Evolutionary conservation across 345 rosid species (phyloP).

Genomic region (Linum lewisii): DNA sequence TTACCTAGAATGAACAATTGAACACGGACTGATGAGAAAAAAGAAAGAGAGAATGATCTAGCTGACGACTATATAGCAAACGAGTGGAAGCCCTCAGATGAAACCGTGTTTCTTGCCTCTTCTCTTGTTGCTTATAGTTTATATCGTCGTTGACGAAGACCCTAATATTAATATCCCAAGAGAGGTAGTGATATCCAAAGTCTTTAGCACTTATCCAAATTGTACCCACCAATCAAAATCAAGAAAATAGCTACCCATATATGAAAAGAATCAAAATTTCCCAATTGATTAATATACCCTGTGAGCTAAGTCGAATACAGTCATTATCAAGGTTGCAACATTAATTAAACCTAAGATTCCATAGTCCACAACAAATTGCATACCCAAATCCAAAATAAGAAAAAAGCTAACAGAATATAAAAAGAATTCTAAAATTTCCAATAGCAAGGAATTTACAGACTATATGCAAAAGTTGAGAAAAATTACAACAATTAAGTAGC

Average conservation of each 20-base stretch:
- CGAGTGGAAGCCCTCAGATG: background rate
- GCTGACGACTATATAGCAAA: background rate
- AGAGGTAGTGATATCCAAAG: background rate
- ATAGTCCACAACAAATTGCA: no score
- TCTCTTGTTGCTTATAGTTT: background rate
- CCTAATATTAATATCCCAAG: background rate
- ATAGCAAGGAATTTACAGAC: no score
- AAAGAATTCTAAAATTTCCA: no score
- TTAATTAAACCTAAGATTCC: no score
- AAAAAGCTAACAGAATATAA: no score
- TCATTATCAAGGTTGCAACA: no score
- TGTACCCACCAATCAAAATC: background rate
- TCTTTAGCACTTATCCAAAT: background rate
- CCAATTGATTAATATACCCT: background rate
- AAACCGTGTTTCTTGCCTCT: background rate
- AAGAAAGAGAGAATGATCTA: background rate
- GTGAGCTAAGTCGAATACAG: background rate
- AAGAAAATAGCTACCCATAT: background rate
- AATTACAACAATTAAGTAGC: no score
- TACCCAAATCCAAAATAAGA: no score
- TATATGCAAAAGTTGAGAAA: no score
- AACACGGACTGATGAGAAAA: background rate
- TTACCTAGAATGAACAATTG: no score
- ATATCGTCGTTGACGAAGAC: background rate
- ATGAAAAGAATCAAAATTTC: background rate